A percentile compares a stretch with the other conserved stretches of the same genome.
Conservation (phyloP, 2,329 filamentous ascomycete genomes). For the Clathrospora elynae region DNA sequence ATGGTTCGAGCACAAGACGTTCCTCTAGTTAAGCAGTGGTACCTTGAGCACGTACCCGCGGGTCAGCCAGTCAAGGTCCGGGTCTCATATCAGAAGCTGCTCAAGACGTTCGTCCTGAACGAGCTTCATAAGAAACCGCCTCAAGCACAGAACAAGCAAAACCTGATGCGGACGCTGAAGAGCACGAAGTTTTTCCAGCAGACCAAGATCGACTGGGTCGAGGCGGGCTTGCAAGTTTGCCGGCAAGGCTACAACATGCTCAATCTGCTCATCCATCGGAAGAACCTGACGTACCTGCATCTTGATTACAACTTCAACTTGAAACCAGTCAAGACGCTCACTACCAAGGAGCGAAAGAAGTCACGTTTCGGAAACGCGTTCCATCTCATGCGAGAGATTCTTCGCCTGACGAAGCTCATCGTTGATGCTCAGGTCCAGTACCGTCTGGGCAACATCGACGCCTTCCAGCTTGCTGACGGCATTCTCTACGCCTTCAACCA, state of each 20-base stretch:
- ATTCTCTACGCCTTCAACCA: constrained; percentile 99
- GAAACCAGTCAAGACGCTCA: constrained; percentile 97
- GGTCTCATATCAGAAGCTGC: constrained; percentile 96
- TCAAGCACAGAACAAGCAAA: constrained; percentile 94
- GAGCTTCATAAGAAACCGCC: constrained; percentile 95
- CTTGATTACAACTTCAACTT: constrained; percentile 99
- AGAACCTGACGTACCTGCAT: constrained; percentile 97
- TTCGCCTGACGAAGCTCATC: constrained; percentile 94
- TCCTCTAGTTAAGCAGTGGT: constrained; percentile 96
- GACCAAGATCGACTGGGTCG: constrained; percentile 98
- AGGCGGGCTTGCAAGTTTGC: constrained; percentile 97
- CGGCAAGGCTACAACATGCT: constrained; percentile 99
- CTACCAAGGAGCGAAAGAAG: constrained; percentile 99
- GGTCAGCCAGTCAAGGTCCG: constrained; percentile 95
- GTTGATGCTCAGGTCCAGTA: constrained; percentile 99
- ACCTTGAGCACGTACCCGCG: constrained; percentile 90
- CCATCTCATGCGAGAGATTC: constrained; percentile 97
- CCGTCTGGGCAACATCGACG: constrained; percentile 94
- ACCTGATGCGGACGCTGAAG: constrained; percentile 85
- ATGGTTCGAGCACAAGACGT: constrained; percentile 99
- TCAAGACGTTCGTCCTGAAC: constrained; percentile 95
- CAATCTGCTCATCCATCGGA: constrained; percentile 94
- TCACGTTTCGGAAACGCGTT: constrained; percentile 99
- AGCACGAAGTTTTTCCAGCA: constrained; percentile 99
- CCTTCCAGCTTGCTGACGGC: constrained; percentile 96